A percentile compares a stretch with the other conserved stretches of the same genome.
Evolutionary conservation across 768 basidiomycete species (phyloP).

Genomic region (Lentinula sp.): DNA sequence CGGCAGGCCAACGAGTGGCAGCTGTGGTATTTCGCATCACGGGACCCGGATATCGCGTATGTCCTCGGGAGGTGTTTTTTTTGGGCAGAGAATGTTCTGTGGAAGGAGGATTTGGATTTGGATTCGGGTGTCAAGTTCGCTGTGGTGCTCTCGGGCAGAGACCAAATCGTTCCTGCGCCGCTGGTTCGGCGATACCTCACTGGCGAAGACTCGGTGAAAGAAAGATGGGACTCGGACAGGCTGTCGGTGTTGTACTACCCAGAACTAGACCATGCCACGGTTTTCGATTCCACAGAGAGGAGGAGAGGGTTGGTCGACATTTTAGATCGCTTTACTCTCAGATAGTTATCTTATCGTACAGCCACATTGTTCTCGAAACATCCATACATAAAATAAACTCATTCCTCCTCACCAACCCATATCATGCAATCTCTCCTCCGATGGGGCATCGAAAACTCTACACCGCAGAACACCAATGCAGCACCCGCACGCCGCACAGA

Average conservation of each 20-base stretch:
- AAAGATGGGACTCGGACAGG: not conserved
- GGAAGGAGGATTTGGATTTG: conserved; percentile 45
- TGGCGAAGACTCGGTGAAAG: conserved; percentile 7
- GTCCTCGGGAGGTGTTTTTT: conserved; percentile 58
- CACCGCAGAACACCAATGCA: conserved; percentile 23
- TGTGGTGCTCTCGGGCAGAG: conserved; percentile 29
- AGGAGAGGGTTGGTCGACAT: conserved; percentile 22
- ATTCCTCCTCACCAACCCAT: not conserved
- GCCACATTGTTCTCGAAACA: no score
- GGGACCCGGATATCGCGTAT: conserved; percentile 57
- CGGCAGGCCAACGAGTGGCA: conserved; percentile 53
- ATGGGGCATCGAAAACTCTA: conserved; percentile 63
- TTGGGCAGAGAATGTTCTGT: conserved; percentile 58
- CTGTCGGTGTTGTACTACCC: conserved; percentile 27
- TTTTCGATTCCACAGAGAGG: conserved; percentile 29
- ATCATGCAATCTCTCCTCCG: conserved; percentile 48
- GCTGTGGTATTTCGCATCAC: conserved; percentile 62
- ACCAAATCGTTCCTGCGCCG: conserved; percentile 34
- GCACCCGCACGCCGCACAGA: conserved; percentile 36
- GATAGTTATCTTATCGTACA: no score
- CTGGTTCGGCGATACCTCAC: conserved; percentile 31
- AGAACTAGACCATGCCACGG: conserved; percentile 31
- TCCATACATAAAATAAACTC: no score
- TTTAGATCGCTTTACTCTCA: conserved; percentile 10
- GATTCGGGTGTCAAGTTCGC: conserved; percentile 14